phyloP scores from a whole-genome alignment of 371 early-diverging fungal species.

The Apophysomyces sp. region DNA sequence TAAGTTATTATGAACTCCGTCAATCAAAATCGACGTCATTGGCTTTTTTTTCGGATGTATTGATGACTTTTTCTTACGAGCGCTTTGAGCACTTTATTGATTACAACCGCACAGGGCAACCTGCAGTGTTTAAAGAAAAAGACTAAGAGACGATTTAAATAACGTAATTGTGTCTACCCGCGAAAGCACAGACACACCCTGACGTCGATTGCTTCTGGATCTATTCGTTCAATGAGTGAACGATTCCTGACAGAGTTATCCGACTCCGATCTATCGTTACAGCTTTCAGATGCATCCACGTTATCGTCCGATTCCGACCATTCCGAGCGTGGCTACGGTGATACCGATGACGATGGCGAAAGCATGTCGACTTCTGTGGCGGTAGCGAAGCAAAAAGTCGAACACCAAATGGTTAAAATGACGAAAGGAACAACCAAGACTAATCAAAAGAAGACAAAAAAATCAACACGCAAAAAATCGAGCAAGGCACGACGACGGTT shows the following conservation, averaged over 20 bases:
- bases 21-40: no score
- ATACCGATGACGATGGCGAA: constrained; percentile 14
- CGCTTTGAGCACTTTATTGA: neutral
- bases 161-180: neutral
- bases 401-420: neutral
- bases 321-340: constrained; percentile 5
- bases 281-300: constrained; percentile 41
- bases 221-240: constrained; percentile 14
- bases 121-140: neutral
- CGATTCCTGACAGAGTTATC: constrained; percentile 12
- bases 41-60: no score
- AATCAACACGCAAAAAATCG: constrained; percentile 12
- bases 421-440: constrained; percentile 17
- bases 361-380: neutral
- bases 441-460: constrained; percentile 16
- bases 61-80: no score
- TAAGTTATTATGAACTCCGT: no score
- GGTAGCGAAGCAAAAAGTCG: constrained; percentile 1
- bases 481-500: neutral
- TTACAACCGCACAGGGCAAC: neutral
- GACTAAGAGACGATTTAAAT: neutral
- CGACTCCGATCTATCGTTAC: constrained; percentile 36
- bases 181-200: neutral
- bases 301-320: constrained; percentile 38
- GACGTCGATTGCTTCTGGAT: constrained; percentile 1